Percentiles rank a stretch among this genome's conserved stretches.
phyloP scores from a whole-genome alignment of 139 green algal species.

The Limnomonas spitsbergensis region DNA sequence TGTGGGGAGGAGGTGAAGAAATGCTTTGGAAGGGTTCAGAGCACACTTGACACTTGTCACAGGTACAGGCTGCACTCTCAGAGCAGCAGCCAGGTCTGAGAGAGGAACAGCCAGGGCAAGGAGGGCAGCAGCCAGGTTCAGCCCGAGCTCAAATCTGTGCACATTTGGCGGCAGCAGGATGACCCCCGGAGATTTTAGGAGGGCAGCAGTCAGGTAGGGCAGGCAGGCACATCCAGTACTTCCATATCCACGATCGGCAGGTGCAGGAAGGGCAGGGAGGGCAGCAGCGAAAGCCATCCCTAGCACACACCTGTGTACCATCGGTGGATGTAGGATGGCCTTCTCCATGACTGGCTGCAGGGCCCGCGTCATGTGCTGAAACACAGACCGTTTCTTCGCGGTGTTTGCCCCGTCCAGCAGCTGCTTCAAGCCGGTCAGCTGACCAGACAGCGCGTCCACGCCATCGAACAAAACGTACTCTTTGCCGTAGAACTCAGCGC shows the following conservation, averaged over 20 bases:
- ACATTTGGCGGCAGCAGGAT: no score
- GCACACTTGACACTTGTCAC: background rate
- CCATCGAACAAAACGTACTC: constrained; percentile 75
- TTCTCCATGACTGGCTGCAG: constrained; percentile 81
- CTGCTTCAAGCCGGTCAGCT: constrained; percentile 35
- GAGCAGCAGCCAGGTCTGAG: background rate
- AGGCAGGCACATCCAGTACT: no score
- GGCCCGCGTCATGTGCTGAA: constrained; percentile 59
- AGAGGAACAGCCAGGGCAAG: no score
- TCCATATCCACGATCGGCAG: no score
- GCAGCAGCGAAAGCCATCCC: background rate
- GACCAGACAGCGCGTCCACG: constrained; percentile 25
- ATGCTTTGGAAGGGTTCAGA: no score
- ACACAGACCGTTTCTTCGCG: constrained; percentile 52
- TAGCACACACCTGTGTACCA: constrained; percentile 61
- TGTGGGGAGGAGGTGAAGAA: background rate
- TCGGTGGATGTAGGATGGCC: constrained; percentile 73
- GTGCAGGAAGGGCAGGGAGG: background rate
- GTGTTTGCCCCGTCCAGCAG: constrained; percentile 46
- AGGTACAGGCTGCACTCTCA: background rate
- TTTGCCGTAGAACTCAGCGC: constrained; percentile 74
- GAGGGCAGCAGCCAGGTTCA: no score
- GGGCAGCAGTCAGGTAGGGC: no score
- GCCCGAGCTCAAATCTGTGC: no score
- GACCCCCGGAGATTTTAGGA: no score